phyloP scores from a whole-genome alignment of 257 asterid species.

The Prunella vulgaris region DNA sequence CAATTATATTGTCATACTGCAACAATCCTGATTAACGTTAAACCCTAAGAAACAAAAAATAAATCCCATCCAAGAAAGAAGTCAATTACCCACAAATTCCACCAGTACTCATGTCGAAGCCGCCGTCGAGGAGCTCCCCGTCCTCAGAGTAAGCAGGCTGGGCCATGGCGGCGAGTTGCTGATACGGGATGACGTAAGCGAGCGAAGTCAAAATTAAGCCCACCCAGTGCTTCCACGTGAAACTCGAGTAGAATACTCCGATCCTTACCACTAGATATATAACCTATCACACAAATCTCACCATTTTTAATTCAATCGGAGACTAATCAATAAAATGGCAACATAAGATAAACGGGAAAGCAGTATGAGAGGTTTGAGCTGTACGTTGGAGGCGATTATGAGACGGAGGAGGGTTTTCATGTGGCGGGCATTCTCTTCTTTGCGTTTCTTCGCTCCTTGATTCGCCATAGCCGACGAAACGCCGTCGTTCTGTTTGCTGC shows the following conservation, averaged over 20 bases:
- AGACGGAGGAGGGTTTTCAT: constrained; percentile 59
- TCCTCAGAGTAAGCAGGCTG: constrained; percentile 52
- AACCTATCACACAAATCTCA: constrained; percentile 32
- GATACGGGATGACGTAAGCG: constrained; percentile 74
- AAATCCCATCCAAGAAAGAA: neutral
- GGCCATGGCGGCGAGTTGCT: constrained; percentile 81
- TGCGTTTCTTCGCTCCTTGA: constrained; percentile 98
- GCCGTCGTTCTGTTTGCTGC: constrained; percentile 14
- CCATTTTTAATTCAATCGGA: constrained; percentile 10
- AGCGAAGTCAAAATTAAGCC: constrained; percentile 70
- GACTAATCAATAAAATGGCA: neutral
- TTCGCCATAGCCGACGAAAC: constrained; percentile 65
- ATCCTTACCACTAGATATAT: constrained; percentile 64
- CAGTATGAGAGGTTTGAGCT: neutral
- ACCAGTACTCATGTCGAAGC: constrained; percentile 89
- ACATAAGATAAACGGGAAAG: neutral
- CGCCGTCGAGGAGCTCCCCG: constrained; percentile 92
- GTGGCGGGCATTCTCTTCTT: constrained; percentile 81
- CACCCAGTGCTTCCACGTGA: constrained; percentile 76
- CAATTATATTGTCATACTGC: neutral
- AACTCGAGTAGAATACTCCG: constrained; percentile 73
- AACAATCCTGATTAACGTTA: neutral
- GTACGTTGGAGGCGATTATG: constrained; percentile 73
- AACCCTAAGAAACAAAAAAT: neutral
- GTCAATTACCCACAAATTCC: constrained; percentile 83